Percentiles rank a stretch among this genome's conserved stretches.
phyloP scores from a whole-genome alignment of 768 basidiomycete genomes.

The Lactarius akahatsu region DNA sequence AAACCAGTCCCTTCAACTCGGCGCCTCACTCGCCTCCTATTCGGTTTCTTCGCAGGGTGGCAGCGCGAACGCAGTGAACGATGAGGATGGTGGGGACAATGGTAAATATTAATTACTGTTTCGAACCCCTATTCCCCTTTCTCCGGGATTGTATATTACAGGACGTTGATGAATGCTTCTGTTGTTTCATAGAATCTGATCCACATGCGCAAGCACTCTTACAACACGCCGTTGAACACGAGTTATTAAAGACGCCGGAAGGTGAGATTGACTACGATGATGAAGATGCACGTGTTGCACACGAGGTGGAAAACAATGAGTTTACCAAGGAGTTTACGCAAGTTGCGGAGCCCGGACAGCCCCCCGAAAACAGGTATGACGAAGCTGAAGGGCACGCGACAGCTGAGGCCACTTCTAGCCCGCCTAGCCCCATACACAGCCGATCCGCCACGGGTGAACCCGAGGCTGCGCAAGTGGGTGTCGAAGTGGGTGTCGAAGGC shows the following conservation, averaged over 20 bases:
- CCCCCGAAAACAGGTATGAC: neutral
- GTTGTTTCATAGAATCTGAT: conserved; percentile 27
- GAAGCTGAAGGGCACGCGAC: conserved; percentile 14
- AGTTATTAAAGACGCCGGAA: neutral
- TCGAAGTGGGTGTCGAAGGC: neutral
- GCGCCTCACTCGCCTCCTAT: neutral
- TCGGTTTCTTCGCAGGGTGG: conserved; percentile 24
- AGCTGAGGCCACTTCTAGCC: conserved; percentile 15
- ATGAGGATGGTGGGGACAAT: conserved; percentile 34
- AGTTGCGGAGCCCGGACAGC: conserved; percentile 1
- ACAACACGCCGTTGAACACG: conserved; percentile 14
- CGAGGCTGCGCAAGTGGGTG: neutral
- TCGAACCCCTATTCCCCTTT: conserved; percentile 27
- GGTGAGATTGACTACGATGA: conserved; percentile 17
- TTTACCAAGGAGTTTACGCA: conserved; percentile 4
- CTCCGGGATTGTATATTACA: conserved; percentile 27
- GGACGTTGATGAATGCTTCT: conserved; percentile 28
- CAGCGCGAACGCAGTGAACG: conserved; percentile 27
- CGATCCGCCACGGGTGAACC: conserved; percentile 9
- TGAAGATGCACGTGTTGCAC: conserved; percentile 23
- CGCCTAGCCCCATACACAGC: conserved; percentile 1
- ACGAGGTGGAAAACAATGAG: conserved; percentile 18
- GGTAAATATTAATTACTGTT: conserved; percentile 46
- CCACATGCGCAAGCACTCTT: conserved; percentile 19
- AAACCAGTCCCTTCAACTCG: conserved; percentile 30